Conservation (phyloP, 1,139 yeast genomes). For the Diutina sp. region DNA sequence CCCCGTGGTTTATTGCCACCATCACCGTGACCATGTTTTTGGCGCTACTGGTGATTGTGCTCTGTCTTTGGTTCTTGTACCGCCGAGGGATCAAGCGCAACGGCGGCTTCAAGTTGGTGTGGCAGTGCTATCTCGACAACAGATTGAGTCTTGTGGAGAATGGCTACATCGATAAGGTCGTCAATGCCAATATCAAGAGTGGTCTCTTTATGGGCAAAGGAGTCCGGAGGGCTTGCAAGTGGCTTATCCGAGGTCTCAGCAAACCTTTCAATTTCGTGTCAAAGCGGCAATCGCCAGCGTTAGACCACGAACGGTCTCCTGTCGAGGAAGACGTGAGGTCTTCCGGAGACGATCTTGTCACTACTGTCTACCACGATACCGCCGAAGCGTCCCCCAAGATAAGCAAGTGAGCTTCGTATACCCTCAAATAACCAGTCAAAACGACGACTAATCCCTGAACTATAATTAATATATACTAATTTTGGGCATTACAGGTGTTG, state of each 20-base stretch:
- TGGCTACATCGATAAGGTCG: constrained; percentile 49
- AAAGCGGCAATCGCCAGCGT: too few relatives aligned
- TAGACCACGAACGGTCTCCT: too few relatives aligned
- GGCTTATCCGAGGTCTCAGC: neutral
- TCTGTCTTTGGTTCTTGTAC: constrained; percentile 50
- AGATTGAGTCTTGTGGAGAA: constrained; percentile 53
- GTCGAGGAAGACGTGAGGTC: too few relatives aligned
- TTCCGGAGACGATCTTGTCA: too few relatives aligned
- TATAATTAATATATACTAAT: too few relatives aligned
- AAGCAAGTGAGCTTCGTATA: too few relatives aligned
- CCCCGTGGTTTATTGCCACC: constrained; percentile 21
- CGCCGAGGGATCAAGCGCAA: constrained; percentile 71
- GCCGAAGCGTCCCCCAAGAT: too few relatives aligned
- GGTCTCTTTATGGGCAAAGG: constrained; percentile 35
- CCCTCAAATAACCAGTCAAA: too few relatives aligned
- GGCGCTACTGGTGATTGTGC: constrained; percentile 22
- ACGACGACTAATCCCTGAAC: too few relatives aligned
- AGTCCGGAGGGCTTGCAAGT: neutral
- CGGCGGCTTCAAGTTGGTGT: constrained; percentile 71
- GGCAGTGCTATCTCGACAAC: constrained; percentile 64
- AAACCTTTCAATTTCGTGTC: too few relatives aligned
- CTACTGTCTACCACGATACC: too few relatives aligned
- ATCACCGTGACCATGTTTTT: constrained; percentile 20
- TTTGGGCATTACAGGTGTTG: too few relatives aligned
- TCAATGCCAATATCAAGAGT: constrained; percentile 46